phyloP scores from a whole-genome alignment of 805 yeast species.

The Sugiyamaella mastotermitis region DNA sequence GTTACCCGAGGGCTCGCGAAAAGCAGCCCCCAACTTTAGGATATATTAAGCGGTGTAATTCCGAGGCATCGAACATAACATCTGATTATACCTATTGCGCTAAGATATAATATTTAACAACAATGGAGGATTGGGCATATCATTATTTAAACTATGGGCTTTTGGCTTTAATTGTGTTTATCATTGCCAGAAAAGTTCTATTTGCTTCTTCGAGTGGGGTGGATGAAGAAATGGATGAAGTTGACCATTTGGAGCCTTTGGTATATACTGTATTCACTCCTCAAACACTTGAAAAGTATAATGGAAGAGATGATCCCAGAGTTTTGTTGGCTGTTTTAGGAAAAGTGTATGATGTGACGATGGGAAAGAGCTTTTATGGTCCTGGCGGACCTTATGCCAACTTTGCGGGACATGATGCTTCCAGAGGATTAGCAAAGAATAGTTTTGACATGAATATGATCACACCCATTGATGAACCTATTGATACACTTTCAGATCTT shows the following conservation, averaged over 20 bases:
- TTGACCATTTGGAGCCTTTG: slow-evolving; percentile 22
- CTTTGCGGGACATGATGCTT: slow-evolving; percentile 95
- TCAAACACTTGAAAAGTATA: slow-evolving; percentile 59
- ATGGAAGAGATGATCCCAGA: slow-evolving; percentile 73
- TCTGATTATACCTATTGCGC: too few species aligned
- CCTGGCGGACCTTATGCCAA: slow-evolving; percentile 93
- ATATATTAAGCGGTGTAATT: too few species aligned
- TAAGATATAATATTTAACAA: too few species aligned
- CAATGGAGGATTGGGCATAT: too few species aligned
- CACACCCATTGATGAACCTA: slow-evolving; percentile 65
- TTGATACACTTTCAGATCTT: slow-evolving; percentile 66
- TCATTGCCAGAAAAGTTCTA: too few species aligned
- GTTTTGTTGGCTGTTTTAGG: slow-evolving; percentile 87
- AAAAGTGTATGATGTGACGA: slow-evolving; percentile 74
- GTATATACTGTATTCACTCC: slow-evolving; percentile 59
- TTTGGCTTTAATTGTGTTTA: too few species aligned
- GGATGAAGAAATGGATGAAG: background rate
- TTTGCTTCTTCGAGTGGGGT: too few species aligned
- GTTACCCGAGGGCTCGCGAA: too few species aligned
- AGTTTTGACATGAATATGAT: slow-evolving; percentile 70
- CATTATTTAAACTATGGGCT: too few species aligned
- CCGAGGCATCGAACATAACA: too few species aligned
- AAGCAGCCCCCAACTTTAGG: too few species aligned
- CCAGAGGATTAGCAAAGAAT: slow-evolving; percentile 83
- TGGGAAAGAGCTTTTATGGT: slow-evolving; percentile 82